Percentiles rank a stretch among this genome's conserved stretches.
Evolutionary conservation across 169 alveolate species (phyloP).

Genomic region (Cryptosporidium bovis): DNA sequence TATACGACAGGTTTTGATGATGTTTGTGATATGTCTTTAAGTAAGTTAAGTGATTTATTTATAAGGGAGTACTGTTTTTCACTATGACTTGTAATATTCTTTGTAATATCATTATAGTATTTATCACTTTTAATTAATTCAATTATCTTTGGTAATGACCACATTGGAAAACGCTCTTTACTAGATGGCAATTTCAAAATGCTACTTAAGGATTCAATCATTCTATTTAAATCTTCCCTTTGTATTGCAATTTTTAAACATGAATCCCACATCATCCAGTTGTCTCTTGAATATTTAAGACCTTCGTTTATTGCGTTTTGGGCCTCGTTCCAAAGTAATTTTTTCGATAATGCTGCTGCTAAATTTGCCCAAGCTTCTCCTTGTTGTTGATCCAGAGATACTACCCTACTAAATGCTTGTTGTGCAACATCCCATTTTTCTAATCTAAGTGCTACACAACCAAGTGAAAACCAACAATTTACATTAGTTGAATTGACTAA

Average conservation of each 20-base stretch:
- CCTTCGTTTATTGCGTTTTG: constrained; percentile 88
- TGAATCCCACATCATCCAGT: constrained; percentile 91
- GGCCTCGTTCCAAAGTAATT: constrained; percentile 87
- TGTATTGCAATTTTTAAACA: constrained; percentile 79
- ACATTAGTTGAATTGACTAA: constrained; percentile 86
- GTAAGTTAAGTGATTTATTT: constrained; percentile 35
- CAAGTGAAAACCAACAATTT: constrained; percentile 88
- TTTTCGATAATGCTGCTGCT: constrained; percentile 87
- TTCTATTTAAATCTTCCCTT: constrained; percentile 45
- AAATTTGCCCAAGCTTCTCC: constrained; percentile 95
- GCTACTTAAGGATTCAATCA: constrained; percentile 41
- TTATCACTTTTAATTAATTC: constrained; percentile 25
- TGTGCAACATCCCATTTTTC: constrained; percentile 83
- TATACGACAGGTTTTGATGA: constrained; percentile 69
- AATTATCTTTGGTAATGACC: constrained; percentile 63
- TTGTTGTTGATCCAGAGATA: constrained; percentile 86
- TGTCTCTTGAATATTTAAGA: constrained; percentile 82
- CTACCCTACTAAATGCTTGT: constrained; percentile 85
- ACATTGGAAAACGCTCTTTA: constrained; percentile 58
- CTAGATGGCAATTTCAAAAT: constrained; percentile 30
- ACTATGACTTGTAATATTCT: neutral
- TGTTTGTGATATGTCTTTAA: constrained; percentile 37
- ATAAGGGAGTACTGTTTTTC: constrained; percentile 40
- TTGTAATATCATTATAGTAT: constrained; percentile 8
- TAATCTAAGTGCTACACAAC: constrained; percentile 87